Evolutionary conservation across 805 yeast genomes (phyloP).

Genomic region (Phaffomyces thermotolerans): DNA sequence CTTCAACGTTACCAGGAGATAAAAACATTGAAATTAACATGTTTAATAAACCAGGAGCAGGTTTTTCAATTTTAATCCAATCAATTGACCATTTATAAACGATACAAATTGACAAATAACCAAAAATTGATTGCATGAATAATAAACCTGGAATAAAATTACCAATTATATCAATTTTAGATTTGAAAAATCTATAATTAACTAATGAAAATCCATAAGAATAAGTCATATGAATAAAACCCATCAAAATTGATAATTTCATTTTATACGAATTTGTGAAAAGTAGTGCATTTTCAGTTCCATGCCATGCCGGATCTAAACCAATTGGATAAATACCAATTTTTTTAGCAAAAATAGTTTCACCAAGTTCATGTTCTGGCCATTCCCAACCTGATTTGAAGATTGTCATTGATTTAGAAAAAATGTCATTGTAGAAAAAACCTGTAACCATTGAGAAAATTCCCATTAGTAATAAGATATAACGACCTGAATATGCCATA

Average conservation of each 20-base stretch:
- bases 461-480: slow-evolving; percentile 89
- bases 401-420: slow-evolving; percentile 83
- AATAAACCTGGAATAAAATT: slow-evolving; percentile 91
- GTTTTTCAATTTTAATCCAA: slow-evolving; percentile 70
- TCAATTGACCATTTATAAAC: slow-evolving; percentile 93
- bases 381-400: slow-evolving; percentile 89
- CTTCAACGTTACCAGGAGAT: slow-evolving; percentile 85
- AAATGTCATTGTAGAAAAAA: slow-evolving; percentile 84
- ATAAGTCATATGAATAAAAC: slow-evolving; percentile 90
- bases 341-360: slow-evolving; percentile 57
- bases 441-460: slow-evolving; percentile 94
- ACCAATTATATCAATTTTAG: slow-evolving; percentile 78
- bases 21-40: slow-evolving; percentile 95
- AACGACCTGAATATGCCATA: slow-evolving; percentile 93
- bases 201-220: slow-evolving; percentile 80
- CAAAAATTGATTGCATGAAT: slow-evolving; percentile 95
- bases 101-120: slow-evolving; percentile 80
- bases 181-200: slow-evolving; percentile 63
- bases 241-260: slow-evolving; percentile 94
- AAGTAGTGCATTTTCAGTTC: slow-evolving; percentile 86
- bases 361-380: slow-evolving; percentile 71
- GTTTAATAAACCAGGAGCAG: slow-evolving; percentile 89
- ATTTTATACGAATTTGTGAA: slow-evolving; percentile 95
- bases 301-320: slow-evolving; percentile 94
- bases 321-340: slow-evolving; percentile 77